Conservation (phyloP, 2,329 filamentous ascomycete species). For the Neofusicoccum parvum region DNA sequence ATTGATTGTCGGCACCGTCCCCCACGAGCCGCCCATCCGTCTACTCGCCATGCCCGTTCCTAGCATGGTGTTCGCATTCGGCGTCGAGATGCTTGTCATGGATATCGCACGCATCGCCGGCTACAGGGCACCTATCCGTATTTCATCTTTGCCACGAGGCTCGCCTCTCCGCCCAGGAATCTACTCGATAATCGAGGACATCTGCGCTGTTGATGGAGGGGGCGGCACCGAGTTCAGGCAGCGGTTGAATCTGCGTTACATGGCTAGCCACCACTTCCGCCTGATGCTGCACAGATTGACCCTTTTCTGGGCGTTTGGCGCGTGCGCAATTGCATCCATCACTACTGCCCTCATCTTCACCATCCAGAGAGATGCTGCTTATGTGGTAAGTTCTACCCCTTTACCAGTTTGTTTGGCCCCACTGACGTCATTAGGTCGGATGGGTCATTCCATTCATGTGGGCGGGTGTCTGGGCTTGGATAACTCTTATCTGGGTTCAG, state of each 20-base stretch:
- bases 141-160: constrained; percentile 55
- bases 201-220: constrained; percentile 56
- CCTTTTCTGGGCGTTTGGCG: constrained; percentile 55
- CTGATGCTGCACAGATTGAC: constrained; percentile 56
- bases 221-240: constrained; percentile 57
- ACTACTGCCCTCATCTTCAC: constrained; percentile 52
- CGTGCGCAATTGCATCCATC: constrained; percentile 42
- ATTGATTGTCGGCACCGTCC: constrained; percentile 55
- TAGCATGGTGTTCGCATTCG: constrained; percentile 56
- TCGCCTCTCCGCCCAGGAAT: constrained; percentile 56
- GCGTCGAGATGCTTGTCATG: constrained; percentile 53
- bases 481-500: constrained; percentile 51
- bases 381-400: constrained; percentile 42
- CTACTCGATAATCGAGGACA: constrained; percentile 58
- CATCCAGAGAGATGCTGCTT: constrained; percentile 49
- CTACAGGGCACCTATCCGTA: constrained; percentile 51
- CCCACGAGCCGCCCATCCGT: constrained; percentile 52
- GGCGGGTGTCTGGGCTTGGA: constrained; percentile 50
- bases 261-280: constrained; percentile 56
- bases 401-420: no score
- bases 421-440: constrained; percentile 37
- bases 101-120: constrained; percentile 51
- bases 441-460: constrained; percentile 54
- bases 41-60: constrained; percentile 56
- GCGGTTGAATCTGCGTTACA: constrained; percentile 54